Evolutionary conservation across 257 asterid species (phyloP).

Genomic region (Echium plantagineum): DNA sequence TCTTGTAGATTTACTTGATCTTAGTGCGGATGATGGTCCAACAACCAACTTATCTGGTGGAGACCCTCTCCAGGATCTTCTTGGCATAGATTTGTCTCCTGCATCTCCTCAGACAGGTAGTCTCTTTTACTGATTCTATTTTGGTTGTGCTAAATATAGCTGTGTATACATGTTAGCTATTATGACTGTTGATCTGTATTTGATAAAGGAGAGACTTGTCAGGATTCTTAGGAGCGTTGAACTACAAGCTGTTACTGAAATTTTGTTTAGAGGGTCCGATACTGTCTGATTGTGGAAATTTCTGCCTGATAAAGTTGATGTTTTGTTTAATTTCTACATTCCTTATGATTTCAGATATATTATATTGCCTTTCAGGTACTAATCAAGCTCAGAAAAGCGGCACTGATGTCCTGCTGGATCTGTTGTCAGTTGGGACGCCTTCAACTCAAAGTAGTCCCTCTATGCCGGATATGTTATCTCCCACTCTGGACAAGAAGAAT

Average conservation of each 20-base stretch:
- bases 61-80: constrained; percentile 86
- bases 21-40: constrained; percentile 58
- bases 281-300: background rate
- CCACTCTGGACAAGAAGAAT: constrained; percentile 40
- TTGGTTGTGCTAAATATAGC: background rate
- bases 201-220: no score
- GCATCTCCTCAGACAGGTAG: constrained; percentile 53
- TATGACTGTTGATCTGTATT: no score
- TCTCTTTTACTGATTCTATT: constrained; percentile 6
- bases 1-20: constrained; percentile 83
- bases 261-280: background rate
- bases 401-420: constrained; percentile 67
- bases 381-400: constrained; percentile 50
- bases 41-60: constrained; percentile 70
- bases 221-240: no score
- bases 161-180: no score
- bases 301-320: background rate
- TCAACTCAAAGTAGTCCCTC: constrained; percentile 47
- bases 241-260: background rate
- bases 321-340: no score
- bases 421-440: constrained; percentile 80
- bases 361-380: constrained; percentile 30
- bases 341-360: no score
- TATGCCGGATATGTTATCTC: constrained; percentile 34
- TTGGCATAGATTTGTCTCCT: constrained; percentile 61